Evolutionary conservation across 768 basidiomycete genomes (phyloP).

Genomic region (Leccinum variicolor): DNA sequence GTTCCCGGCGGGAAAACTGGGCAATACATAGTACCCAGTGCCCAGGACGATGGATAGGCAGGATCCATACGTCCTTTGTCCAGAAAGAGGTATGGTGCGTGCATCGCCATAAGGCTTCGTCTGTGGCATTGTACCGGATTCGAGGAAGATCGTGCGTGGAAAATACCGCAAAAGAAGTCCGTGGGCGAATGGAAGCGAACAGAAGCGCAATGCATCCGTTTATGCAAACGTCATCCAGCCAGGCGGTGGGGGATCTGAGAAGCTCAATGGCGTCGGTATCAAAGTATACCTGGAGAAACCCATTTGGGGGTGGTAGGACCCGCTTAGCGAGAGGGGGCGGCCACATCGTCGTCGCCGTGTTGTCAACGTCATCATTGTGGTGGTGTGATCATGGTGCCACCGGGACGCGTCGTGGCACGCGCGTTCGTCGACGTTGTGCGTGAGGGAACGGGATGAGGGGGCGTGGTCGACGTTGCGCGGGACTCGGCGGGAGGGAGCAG

Average conservation of each 20-base stretch:
- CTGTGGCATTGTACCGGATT: background rate
- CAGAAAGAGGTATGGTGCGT: constrained; percentile 21
- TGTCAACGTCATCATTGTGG: too few relatives aligned
- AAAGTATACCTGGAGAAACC: background rate
- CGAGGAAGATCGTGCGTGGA: background rate
- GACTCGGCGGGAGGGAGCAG: too few relatives aligned
- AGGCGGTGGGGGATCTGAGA: background rate
- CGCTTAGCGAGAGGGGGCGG: background rate
- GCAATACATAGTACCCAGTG: constrained; percentile 36
- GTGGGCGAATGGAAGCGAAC: background rate
- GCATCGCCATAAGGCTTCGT: background rate
- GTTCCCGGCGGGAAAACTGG: background rate
- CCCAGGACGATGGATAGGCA: constrained; percentile 33
- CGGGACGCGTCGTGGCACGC: too few relatives aligned
- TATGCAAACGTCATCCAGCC: background rate
- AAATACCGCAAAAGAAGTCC: background rate
- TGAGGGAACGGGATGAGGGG: too few relatives aligned
- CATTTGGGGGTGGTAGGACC: background rate
- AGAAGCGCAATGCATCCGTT: background rate
- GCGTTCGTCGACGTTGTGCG: too few relatives aligned
- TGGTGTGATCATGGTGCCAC: too few relatives aligned
- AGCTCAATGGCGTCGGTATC: background rate
- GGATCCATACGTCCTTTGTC: constrained; percentile 32
- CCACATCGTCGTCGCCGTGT: too few relatives aligned
- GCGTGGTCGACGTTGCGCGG: too few relatives aligned